Base-by-base conservation (phyloP, 805 yeast species). In the Yarrowia keelungensis region DNA sequence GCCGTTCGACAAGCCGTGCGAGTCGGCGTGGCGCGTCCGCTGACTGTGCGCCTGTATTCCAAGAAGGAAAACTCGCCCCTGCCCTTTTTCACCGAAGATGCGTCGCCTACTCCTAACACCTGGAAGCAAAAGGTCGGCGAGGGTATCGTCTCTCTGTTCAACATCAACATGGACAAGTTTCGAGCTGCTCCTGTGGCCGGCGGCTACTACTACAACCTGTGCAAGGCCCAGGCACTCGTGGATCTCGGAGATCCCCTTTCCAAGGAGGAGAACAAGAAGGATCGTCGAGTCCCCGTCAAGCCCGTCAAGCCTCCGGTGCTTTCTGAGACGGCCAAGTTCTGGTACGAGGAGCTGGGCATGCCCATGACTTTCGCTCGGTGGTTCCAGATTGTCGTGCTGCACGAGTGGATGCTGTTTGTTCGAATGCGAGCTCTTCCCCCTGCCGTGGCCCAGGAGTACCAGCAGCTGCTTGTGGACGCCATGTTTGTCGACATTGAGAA, bases 351-450 rank as follows among this genome's bases (percentile, higher is more conserved):
- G 12, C 81, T 95, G 69, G 88, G 86, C 35, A 81, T 95, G 75
- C 97, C 97, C 43, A 83, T 85, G 76, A 89, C 98, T 0, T 93
- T 94, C 76, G 87, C 94, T n/a, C 97, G 92, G 78, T 94, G 97
- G 97, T 94, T 89, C 78, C 98, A 94, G 79, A 89, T 95, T 71
- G 90, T 97, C 8, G 82, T 89, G 0, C 82, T 95, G 72, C 99
- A 95, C 78, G 87, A 91, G 70, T 95, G 99, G 99, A 88, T 95
- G 75, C 82, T 95, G 56, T 89, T 89, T 72, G 97, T 91, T 16
- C 88, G 99, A 76, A 93, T 95, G 97, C 87, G 99, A 78, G 96
- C 96, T 10, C 84, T 95, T 89, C 98, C 98, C 0, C 89, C 89
- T 77, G 89, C 91, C 74, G 88, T 91, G 76, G 96, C 97, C 49